Conservation (phyloP, 768 basidiomycete genomes). For the Rhodotorula paludigena region DNA sequence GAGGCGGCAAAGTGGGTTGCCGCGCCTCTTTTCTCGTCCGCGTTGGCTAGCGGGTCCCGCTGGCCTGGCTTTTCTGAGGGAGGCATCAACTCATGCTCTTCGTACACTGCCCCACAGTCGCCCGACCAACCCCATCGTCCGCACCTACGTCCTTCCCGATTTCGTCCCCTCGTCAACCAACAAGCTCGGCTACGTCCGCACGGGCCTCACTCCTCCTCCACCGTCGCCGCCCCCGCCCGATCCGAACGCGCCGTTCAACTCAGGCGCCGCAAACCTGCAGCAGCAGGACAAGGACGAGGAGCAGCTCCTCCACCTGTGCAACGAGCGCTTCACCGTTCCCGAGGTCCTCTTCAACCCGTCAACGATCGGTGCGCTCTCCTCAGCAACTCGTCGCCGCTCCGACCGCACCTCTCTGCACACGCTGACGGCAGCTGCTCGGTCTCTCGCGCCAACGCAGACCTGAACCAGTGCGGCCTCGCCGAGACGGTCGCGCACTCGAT, state of each 20-base stretch:
- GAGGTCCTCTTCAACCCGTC: slow-evolving; percentile 85
- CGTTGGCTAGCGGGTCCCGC: too few species aligned
- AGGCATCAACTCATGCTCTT: background rate
- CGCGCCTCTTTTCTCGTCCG: background rate
- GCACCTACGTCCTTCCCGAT: slow-evolving; percentile 88
- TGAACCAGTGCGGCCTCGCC: slow-evolving; percentile 75
- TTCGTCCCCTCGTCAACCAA: slow-evolving; percentile 55
- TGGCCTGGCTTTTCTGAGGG: too few species aligned
- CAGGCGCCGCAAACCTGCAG: slow-evolving; percentile 37
- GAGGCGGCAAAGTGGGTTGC: slow-evolving; percentile 68
- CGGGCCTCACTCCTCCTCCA: slow-evolving; percentile 27
- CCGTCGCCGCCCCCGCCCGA: slow-evolving; percentile 3
- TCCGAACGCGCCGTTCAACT: background rate
- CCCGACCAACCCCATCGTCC: slow-evolving; percentile 61
- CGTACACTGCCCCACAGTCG: background rate
- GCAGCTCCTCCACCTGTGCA: slow-evolving; percentile 72
- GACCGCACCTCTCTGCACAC: too few species aligned
- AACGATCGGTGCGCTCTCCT: slow-evolving; percentile 66
- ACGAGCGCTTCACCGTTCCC: slow-evolving; percentile 87
- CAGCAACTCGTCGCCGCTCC: too few species aligned
- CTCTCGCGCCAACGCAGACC: slow-evolving; percentile 52
- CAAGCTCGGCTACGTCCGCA: slow-evolving; percentile 53
- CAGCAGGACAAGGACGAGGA: slow-evolving; percentile 50
- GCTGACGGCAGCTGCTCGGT: background rate
- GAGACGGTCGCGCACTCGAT: slow-evolving; percentile 72